Conservation (phyloP, 2,329 filamentous ascomycete species). For the Nemania sp. region DNA sequence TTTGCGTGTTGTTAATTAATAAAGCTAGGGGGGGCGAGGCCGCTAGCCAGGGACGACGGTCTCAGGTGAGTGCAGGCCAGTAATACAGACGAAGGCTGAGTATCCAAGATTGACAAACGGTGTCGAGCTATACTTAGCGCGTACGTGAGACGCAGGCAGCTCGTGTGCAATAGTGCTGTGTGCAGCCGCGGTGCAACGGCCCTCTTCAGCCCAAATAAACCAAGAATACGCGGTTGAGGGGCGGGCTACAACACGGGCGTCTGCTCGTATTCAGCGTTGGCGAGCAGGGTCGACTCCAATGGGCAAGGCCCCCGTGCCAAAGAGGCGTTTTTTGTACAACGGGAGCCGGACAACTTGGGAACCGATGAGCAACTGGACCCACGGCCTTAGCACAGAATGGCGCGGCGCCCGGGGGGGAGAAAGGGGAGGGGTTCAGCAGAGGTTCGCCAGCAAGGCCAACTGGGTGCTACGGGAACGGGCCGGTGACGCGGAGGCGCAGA, state of each 20-base stretch:
- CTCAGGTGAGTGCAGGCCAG: constrained; percentile 39
- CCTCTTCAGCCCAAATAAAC: constrained; percentile 35
- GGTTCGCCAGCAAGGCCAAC: constrained; percentile 32
- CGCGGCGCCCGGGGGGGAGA: too few relatives aligned
- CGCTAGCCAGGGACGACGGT: constrained; percentile 36
- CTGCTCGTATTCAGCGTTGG: constrained; percentile 43
- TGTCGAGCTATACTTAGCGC: constrained; percentile 37
- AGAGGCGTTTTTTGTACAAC: constrained; percentile 44
- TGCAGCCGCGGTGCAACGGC: constrained; percentile 42
- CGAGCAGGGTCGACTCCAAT: constrained; percentile 40
- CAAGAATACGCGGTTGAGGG: constrained; percentile 34
- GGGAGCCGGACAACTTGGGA: constrained; percentile 33
- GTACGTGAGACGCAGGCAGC: constrained; percentile 36
- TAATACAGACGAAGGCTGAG: constrained; percentile 35
- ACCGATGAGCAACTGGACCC: constrained; percentile 39
- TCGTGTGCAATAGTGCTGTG: constrained; percentile 39
- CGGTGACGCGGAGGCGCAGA: constrained; percentile 38
- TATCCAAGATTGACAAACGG: constrained; percentile 34
- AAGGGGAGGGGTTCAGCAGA: constrained; percentile 28
- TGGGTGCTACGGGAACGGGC: constrained; percentile 32
- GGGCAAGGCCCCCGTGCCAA: constrained; percentile 41
- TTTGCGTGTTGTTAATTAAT: constrained; percentile 32
- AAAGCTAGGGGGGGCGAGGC: constrained; percentile 32
- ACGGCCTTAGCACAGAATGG: constrained; percentile 39
- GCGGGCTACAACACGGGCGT: constrained; percentile 36